Evolutionary conservation across 1,284 basidiomycete genomes (phyloP), one percentile per base, ranked within the genome.

Genomic region (Tylopilus sp.): DNA sequence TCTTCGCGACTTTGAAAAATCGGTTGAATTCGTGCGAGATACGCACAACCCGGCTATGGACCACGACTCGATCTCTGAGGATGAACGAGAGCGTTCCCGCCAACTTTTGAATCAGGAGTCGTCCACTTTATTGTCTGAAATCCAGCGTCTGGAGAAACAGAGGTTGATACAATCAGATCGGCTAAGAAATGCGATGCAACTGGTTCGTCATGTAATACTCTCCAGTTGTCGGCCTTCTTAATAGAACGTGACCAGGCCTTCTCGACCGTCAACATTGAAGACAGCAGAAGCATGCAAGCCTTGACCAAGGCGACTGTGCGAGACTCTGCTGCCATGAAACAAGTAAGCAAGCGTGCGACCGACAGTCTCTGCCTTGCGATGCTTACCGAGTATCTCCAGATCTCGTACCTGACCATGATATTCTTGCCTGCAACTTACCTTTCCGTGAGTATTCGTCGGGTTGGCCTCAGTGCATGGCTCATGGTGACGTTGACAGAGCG

Each of bases 301-400:
- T 58, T 81, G 52, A 77, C 78, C 0, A 71, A 73, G 56, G 75
- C 76, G 16, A 65, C 75, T 18, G 58, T 76, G 43, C 65, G 66
- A 39, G 77, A 81, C 52, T 76, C 75, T 51, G 44, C 56, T 61
- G 74, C 77, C 18, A 78, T 80, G 74, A 82, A 79, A 58, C 64
- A 64, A 48, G 66, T 69, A 35, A 48, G 59, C 2, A 31, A 21
- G n/a, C 19, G 34, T 3, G 18, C 34, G 18, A 2, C 5, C 18
- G 41, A n/a, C 16, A 21, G 3, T 40, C 11, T 13, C 10, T 19
- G 16, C 2, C 36, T 18, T 41, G 5, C 23, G 10, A 38, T 34
- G n/a, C 39, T 52, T 6, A 50, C 9, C 6, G 18, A 6, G 28
- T 28, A 3, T 23, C 9, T 29, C 18, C 26, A 66, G 67, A 55